Evolutionary conservation across 129 eudicot genomes (phyloP).

Genomic region (Logfia minima): DNA sequence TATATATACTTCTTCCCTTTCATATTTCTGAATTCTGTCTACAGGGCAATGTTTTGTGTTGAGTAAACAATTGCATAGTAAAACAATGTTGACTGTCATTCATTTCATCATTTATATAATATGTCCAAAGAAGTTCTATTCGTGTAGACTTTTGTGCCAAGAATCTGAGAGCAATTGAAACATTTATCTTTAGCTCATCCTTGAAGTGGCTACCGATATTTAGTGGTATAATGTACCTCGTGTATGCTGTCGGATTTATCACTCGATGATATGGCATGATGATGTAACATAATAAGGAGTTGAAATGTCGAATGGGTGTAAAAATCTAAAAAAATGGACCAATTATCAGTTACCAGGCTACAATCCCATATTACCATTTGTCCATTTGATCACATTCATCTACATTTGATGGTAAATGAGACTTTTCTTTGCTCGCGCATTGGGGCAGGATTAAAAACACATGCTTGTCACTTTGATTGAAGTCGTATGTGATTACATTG

Average conservation of each 20-base stretch:
- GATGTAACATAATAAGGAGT: neutral
- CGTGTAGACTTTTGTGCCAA: constrained; percentile 1
- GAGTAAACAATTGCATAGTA: constrained; percentile 31
- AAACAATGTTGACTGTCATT: constrained; percentile 23
- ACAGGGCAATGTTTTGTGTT: constrained; percentile 25
- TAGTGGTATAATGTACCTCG: neutral
- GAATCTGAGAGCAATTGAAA: constrained; percentile 20
- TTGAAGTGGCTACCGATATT: neutral
- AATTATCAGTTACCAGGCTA: too few relatives aligned
- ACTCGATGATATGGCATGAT: neutral
- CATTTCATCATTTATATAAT: neutral
- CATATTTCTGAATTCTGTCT: neutral
- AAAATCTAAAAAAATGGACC: too few relatives aligned
- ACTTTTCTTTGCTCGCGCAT: too few relatives aligned
- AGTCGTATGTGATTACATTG: too few relatives aligned
- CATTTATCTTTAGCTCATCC: neutral
- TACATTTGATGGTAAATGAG: too few relatives aligned
- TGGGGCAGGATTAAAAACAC: too few relatives aligned
- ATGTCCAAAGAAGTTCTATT: constrained; percentile 4
- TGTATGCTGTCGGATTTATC: neutral
- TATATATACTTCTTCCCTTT: constrained; percentile 17
- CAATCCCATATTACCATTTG: too few relatives aligned
- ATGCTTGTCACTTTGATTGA: too few relatives aligned
- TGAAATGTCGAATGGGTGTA: too few relatives aligned
- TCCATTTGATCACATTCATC: too few relatives aligned